Conservation (phyloP, 768 basidiomycete species). For the Phylloporus rhodoxanthus region DNA sequence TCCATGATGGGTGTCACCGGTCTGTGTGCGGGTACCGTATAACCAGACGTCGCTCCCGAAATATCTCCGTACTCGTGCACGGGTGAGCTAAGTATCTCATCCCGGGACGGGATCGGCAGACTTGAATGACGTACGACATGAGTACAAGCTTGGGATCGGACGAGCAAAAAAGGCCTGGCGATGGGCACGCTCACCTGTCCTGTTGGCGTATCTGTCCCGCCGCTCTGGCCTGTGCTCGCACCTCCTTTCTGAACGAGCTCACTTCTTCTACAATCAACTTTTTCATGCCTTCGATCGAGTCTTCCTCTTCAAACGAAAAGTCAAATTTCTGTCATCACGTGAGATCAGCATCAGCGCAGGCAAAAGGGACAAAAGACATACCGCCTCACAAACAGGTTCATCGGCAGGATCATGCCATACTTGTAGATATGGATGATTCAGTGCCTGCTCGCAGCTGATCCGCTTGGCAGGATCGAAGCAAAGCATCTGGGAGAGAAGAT, state of each 20-base stretch:
- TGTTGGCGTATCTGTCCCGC: constrained; percentile 69
- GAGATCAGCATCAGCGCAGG: not conserved
- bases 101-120: constrained; percentile 72
- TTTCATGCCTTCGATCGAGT: constrained; percentile 96
- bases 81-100: constrained; percentile 77
- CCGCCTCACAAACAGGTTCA: constrained; percentile 79
- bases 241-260: constrained; percentile 80
- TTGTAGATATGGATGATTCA: constrained; percentile 89
- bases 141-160: not conserved
- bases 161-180: not conserved
- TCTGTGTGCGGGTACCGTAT: constrained; percentile 44
- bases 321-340: constrained; percentile 68
- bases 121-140: constrained; percentile 30
- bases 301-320: constrained; percentile 95
- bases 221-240: constrained; percentile 75
- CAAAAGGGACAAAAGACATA: constrained; percentile 30
- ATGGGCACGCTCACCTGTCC: constrained; percentile 49
- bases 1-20: constrained; percentile 73
- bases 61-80: constrained; percentile 53
- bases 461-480: constrained; percentile 96
- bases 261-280: constrained; percentile 92
- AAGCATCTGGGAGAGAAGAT: constrained; percentile 84
- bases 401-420: constrained; percentile 99
- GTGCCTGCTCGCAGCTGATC: constrained; percentile 92
- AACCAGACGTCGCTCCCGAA: constrained; percentile 67